phyloP scores from a whole-genome alignment of 176 grass and related monocot genomes.

The Stipa capillata region DNA sequence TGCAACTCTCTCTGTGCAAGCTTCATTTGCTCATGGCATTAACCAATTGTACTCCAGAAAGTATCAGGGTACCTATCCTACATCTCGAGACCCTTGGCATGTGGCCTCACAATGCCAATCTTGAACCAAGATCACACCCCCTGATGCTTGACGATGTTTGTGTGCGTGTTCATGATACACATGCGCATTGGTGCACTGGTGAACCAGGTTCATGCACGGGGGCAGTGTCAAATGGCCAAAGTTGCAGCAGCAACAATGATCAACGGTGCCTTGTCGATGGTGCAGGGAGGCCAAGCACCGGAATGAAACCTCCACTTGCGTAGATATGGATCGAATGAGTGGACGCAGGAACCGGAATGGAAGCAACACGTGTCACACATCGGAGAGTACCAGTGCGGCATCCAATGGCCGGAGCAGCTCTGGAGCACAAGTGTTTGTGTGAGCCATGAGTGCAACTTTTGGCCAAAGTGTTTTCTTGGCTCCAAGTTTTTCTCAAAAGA shows the following conservation, averaged over 20 bases:
- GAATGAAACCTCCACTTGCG: conserved; percentile 33
- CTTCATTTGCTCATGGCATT: not conserved
- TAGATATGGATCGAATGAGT: conserved; percentile 11
- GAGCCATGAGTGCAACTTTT: conserved; percentile 39
- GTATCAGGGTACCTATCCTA: conserved; percentile 1
- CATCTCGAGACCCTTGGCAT: conserved; percentile 8
- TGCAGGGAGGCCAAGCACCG: conserved; percentile 3
- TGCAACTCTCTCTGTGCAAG: not conserved
- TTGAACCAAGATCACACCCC: not conserved
- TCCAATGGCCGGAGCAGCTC: not conserved
- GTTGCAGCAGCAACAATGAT: conserved; percentile 35
- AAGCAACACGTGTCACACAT: not conserved
- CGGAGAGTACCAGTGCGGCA: not conserved
- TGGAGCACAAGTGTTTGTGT: not conserved
- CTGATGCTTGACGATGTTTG: not conserved
- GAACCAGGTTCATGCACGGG: conserved; percentile 1
- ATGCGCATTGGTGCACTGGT: not conserved
- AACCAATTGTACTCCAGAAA: not conserved
- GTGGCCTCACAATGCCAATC: conserved; percentile 4
- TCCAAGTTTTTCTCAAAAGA: conserved; percentile 21
- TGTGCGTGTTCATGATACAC: conserved; percentile 17
- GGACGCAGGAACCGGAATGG: not conserved
- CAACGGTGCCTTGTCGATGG: not conserved
- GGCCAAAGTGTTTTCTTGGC: conserved; percentile 31
- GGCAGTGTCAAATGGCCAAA: conserved; percentile 19